Base-by-base conservation (phyloP, 345 rosid species). In the Populus pruinosa region DNA sequence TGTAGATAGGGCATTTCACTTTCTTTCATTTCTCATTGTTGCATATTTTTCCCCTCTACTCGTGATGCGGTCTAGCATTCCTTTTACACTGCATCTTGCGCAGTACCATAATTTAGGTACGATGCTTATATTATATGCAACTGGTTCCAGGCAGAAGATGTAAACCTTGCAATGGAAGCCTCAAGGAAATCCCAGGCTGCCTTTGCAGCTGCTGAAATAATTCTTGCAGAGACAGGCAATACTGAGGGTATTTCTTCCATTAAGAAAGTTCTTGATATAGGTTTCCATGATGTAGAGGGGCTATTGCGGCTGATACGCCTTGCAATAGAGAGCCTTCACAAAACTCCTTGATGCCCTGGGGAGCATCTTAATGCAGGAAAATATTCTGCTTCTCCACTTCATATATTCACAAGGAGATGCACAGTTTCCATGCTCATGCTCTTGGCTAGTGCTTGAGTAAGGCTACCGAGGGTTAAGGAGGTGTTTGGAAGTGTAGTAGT, bases 161-260 rank as follows among this genome's bases (percentile, higher is more conserved):
- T 77, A 20, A 70, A 63, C 27, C 64, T 41, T 70, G 75, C 80
- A 59, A 71, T 77, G 80, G 80, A 70, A 71, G 80, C 80, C 68
- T 77, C 74, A 5, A 77, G 74, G 69, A 69, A 77, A 70, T 77
- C 69, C 23, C 75, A n/a, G 36, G 63, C n/a, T 59, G 69, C 80
- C 31, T 71, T 77, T 27, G 59, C 47, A 2, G 44, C 75, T 18
- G 75, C 80, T 41, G 65, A 43, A 23, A 17, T 43, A 16, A 43
- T n/a, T 59, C 65, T 70, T 14, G 33, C 11, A 61, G 69, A 77
- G 47, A 29, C 31, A 18, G 67, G 50, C 38, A 70, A 62, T 33
- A 35, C 1, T 2, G 70, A 77, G 31, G 59, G 41, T 13, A n/a
- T 77, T 41, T 29, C 70, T 13, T 70, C 80, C 63, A 33, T 77